These are phyloP conservation scores for Pelargonium nanum DNA, from an alignment of 345 rosid species.

Conservation along the genomic window DNA sequence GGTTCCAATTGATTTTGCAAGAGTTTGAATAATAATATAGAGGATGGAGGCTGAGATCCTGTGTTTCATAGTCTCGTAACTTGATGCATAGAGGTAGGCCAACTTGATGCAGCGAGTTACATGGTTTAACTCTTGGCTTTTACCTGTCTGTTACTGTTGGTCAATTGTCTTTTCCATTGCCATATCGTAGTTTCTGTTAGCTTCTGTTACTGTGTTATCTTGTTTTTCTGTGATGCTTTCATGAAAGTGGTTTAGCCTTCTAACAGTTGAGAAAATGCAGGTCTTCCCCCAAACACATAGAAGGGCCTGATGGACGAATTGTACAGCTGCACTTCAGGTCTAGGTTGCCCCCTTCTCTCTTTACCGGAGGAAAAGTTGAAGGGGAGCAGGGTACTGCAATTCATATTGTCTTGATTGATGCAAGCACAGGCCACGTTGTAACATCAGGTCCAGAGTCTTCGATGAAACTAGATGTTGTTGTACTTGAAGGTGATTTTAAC, in stretches of 20 bases:
- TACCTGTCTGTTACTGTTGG: neutral
- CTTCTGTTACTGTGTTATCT: neutral
- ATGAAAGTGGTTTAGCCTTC: conserved; percentile 6
- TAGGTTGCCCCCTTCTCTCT: conserved; percentile 80
- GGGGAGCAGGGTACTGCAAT: conserved; percentile 94
- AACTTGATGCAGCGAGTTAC: no score
- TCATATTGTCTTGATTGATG: conserved; percentile 60
- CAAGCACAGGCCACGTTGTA: conserved; percentile 50
- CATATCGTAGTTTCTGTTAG: neutral
- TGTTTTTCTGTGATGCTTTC: neutral
- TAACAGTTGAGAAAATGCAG: conserved; percentile 23
- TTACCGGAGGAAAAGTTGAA: conserved; percentile 94
- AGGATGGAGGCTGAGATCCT: no score
- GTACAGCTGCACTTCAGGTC: conserved; percentile 78
- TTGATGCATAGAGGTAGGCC: no score
- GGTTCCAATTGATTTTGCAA: neutral
- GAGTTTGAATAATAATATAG: no score
- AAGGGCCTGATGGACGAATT: conserved; percentile 73
- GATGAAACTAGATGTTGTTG: conserved; percentile 68
- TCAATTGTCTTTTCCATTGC: no score
- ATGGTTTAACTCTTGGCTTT: no score
- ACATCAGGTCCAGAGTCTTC: conserved; percentile 72
- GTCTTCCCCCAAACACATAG: conserved; percentile 68
- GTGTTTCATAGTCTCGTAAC: no score
- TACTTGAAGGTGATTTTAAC: conserved; percentile 93